phyloP scores from a whole-genome alignment of 2,329 filamentous ascomycete species.

The Dothistroma pini region DNA sequence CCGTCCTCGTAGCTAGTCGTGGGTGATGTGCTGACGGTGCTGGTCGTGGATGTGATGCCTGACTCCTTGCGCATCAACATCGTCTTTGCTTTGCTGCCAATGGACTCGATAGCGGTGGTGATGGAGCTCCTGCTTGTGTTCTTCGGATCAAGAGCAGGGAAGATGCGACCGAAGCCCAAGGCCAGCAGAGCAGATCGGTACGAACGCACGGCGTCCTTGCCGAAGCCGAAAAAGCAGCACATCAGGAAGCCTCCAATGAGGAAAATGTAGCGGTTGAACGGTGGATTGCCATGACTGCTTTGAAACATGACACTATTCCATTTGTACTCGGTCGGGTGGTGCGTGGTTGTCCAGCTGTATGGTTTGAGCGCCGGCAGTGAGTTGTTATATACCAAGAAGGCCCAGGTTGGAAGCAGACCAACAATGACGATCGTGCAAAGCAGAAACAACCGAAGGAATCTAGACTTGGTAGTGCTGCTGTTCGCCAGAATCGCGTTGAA shows the following conservation, averaged over 20 bases:
- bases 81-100: conserved; percentile 29
- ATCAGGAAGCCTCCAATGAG: conserved; percentile 52
- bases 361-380: conserved; percentile 27
- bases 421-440: conserved; percentile 52
- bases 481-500: conserved; percentile 55
- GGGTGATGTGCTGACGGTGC: conserved; percentile 10
- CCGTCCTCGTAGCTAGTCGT: conserved; percentile 11
- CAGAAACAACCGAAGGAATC: conserved; percentile 60
- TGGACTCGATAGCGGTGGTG: conserved; percentile 20
- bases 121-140: conserved; percentile 7
- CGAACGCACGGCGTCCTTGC: conserved; percentile 55
- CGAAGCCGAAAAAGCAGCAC: conserved; percentile 64
- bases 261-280: conserved; percentile 58
- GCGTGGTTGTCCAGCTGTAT: conserved; percentile 51
- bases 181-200: conserved; percentile 47
- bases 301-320: conserved; percentile 52
- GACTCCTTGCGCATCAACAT: conserved; percentile 18
- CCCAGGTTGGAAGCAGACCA: conserved; percentile 51
- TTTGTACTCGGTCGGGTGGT: conserved; percentile 38
- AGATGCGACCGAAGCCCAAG: conserved; percentile 39
- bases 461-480: conserved; percentile 53
- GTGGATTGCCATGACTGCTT: conserved; percentile 41
- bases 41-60: conserved; percentile 10
- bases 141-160: conserved; percentile 20
- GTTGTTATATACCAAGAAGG: conserved; percentile 50